Conservation (phyloP, 2,329 filamentous ascomycete species). For the Pyricularia sp. region DNA sequence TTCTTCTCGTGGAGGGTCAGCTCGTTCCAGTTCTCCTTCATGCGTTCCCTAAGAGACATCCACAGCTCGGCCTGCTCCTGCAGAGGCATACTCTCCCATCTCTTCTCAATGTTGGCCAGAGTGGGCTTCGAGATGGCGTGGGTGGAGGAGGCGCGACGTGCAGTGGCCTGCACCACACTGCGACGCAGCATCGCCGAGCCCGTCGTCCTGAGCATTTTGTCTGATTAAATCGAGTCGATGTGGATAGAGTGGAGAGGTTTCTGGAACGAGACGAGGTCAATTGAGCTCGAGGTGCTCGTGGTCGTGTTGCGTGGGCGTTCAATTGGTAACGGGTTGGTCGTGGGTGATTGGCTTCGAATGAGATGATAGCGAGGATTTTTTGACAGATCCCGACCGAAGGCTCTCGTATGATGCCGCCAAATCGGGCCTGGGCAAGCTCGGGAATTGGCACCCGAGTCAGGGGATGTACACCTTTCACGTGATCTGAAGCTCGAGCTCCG, state of each 20-base stretch:
- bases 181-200: slow-evolving; percentile 44
- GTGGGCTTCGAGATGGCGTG: slow-evolving; percentile 98
- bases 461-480: slow-evolving; percentile 1
- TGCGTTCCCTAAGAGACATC: slow-evolving; percentile 96
- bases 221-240: slow-evolving; percentile 3
- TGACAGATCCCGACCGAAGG: not conserved
- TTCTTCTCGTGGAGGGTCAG: slow-evolving; percentile 97
- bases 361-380: slow-evolving; percentile 4
- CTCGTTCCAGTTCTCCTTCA: slow-evolving; percentile 97
- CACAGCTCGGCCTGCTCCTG: slow-evolving; percentile 99
- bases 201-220: slow-evolving; percentile 45
- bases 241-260: slow-evolving; percentile 8
- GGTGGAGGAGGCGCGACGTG: slow-evolving; percentile 52
- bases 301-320: not conserved
- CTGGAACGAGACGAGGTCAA: slow-evolving; percentile 17
- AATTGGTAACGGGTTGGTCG: not conserved
- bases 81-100: slow-evolving; percentile 96
- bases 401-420: slow-evolving; percentile 6
- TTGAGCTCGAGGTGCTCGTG: slow-evolving; percentile 6
- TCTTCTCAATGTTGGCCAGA: slow-evolving; percentile 96
- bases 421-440: slow-evolving; percentile 5
- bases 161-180: slow-evolving; percentile 29
- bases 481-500: not conserved
- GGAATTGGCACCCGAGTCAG: slow-evolving; percentile 1
- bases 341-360: not conserved